phyloP scores from a whole-genome alignment of 768 basidiomycete genomes.

The Mycena kentingensis region DNA sequence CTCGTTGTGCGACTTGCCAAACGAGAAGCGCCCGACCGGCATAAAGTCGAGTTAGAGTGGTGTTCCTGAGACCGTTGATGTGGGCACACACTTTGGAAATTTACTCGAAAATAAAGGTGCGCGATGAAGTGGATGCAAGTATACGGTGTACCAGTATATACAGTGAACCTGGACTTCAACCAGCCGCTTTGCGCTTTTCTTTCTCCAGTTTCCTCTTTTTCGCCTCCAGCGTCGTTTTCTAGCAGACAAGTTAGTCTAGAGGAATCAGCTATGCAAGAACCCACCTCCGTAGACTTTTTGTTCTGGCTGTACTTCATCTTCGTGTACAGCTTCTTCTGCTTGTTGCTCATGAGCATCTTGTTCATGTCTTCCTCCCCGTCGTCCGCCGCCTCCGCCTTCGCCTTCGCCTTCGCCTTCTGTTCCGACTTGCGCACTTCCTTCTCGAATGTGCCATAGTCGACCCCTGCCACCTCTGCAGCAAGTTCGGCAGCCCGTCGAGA shows the following conservation, averaged over 20 bases:
- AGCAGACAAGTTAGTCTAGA: neutral
- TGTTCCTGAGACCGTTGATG: no score
- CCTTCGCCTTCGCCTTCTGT: constrained; percentile 38
- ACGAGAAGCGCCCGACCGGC: constrained; percentile 31
- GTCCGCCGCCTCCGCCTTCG: constrained; percentile 34
- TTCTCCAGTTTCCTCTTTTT: constrained; percentile 59
- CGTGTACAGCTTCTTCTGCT: constrained; percentile 90
- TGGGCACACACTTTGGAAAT: no score
- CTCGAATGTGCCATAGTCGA: constrained; percentile 79
- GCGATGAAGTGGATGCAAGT: no score
- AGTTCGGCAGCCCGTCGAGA: constrained; percentile 85
- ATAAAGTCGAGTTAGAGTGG: no score
- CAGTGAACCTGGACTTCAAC: no score
- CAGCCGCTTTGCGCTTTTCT: constrained; percentile 39
- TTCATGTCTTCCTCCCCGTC: constrained; percentile 81
- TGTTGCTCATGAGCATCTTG: constrained; percentile 98
- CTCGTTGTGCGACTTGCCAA: constrained; percentile 20
- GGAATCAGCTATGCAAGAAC: constrained; percentile 23
- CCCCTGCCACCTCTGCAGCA: constrained; percentile 85
- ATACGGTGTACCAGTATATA: no score
- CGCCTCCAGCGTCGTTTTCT: constrained; percentile 50
- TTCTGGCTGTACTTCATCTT: constrained; percentile 87
- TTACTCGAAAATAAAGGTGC: no score
- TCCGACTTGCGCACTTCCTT: constrained; percentile 66
- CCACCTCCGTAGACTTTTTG: constrained; percentile 78